Base-by-base conservation (phyloP, 164 flowering plant genomes). In the Dillenia turbinata region DNA sequence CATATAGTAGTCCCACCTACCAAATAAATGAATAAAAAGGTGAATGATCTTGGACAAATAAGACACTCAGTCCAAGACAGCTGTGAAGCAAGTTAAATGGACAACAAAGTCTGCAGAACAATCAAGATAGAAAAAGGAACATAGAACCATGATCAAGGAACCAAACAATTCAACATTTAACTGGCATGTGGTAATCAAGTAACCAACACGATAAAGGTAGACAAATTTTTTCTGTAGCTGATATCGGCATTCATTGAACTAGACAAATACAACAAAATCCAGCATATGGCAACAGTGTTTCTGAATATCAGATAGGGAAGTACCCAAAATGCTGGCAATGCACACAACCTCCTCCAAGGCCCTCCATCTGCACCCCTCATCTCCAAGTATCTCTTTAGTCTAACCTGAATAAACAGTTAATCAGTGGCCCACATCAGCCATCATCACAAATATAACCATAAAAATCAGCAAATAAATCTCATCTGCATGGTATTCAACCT, bases 341-440 rank as follows among this genome's bases (percentile, higher is more conserved):
- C 97, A 66, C 99, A 94, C 69, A 94, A 71, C 75, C 93, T 83
- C 75, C 99, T 86, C 97, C 99, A 92, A 61, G 99, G 97, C 47
- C 99, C 99, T 72, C 97, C 97, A 85, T 94, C 99, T 75, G 97
- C 97, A 66, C 97, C 99, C 71, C 99, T 85, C 99, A 94, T 92
- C 81, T 94, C 99, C 86, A 94, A 75, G 71, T 91, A 91, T 63
- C 97, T 81, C 79, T 94, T 94, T 74, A 94, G 76, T 72, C 99
- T 85, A 58, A 94, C 99, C 99, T 94, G 88, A 60, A 74, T 52
- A 48, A 19, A 62, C 62, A 47, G 24, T 64, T 5, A 10, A 58
- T n/a, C 43, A 4, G 56, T 5, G 51, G 15, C 11, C 44, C n/a
- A 49, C 24, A 12, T 48, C 11, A 63, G 63, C 55, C 47, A 49